Evolutionary conservation across 768 basidiomycete species (phyloP).

Genomic region (Amanita muscaria): DNA sequence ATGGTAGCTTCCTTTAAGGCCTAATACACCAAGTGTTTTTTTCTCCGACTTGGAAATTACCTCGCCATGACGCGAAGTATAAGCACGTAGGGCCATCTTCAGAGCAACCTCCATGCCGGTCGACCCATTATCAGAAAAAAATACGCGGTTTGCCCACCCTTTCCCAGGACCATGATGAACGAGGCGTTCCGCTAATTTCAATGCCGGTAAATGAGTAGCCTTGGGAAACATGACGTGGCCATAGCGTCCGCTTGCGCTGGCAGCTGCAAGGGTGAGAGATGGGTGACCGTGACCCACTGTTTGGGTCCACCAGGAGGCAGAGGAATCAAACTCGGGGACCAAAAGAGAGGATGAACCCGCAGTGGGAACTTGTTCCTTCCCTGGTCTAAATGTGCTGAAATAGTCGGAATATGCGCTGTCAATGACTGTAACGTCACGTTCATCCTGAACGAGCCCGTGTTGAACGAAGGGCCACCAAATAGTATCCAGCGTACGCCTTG

Average conservation of each 20-base stretch:
- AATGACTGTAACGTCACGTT: slow-evolving; percentile 77
- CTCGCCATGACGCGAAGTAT: slow-evolving; percentile 30
- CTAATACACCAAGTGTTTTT: slow-evolving; percentile 66
- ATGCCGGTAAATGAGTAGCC: slow-evolving; percentile 78
- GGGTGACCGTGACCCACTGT: slow-evolving; percentile 77
- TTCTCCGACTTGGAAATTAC: slow-evolving; percentile 27
- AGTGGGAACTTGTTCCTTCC: slow-evolving; percentile 9
- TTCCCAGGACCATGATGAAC: slow-evolving; percentile 69
- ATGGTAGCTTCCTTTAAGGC: slow-evolving; percentile 89
- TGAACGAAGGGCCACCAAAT: slow-evolving; percentile 99
- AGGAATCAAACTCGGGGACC: slow-evolving; percentile 71
- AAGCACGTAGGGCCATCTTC: slow-evolving; percentile 89
- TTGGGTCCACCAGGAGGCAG: slow-evolving; percentile 99
- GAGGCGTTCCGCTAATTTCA: slow-evolving; percentile 74
- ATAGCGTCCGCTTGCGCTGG: slow-evolving; percentile 84
- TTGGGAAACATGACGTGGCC: slow-evolving; percentile 97
- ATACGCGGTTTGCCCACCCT: slow-evolving; percentile 87
- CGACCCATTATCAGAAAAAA: slow-evolving; percentile 92
- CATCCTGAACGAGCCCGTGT: slow-evolving; percentile 60
- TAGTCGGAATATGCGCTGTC: slow-evolving; percentile 86
- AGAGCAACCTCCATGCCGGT: slow-evolving; percentile 97
- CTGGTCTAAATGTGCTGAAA: slow-evolving; percentile 62
- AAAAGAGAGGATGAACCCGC: slow-evolving; percentile 20
- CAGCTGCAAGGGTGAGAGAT: slow-evolving; percentile 75
- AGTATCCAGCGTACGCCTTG: slow-evolving; percentile 61